These are phyloP conservation scores for Phytophthora tentaculata DNA, from an alignment of 352 stramenopile genomes.

Conservation along the genomic window DNA sequence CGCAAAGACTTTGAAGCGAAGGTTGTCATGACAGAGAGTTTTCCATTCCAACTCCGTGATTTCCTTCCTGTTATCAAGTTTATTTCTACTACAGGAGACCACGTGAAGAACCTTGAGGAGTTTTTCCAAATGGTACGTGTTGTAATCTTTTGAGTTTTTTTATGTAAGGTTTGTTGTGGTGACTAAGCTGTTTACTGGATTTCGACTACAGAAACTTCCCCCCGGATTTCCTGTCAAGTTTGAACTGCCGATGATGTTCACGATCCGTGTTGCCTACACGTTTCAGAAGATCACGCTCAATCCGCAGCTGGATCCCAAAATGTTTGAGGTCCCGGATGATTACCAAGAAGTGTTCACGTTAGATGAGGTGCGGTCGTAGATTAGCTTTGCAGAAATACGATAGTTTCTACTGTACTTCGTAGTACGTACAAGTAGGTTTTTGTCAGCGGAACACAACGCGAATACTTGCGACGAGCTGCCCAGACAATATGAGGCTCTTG, in stretches of 20 bases:
- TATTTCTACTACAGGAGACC: slow-evolving; percentile 73
- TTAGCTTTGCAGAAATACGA: background rate
- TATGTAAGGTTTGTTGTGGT: too few species aligned
- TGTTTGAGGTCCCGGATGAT: slow-evolving; percentile 63
- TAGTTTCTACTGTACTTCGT: too few species aligned
- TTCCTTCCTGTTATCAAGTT: slow-evolving; percentile 84
- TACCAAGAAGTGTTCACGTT: slow-evolving; percentile 66
- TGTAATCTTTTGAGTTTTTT: background rate
- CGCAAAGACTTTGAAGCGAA: slow-evolving; percentile 82
- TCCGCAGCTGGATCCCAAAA: slow-evolving; percentile 46
- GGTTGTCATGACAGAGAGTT: slow-evolving; percentile 77
- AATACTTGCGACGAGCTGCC: too few species aligned
- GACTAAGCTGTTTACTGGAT: too few species aligned
- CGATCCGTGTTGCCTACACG: slow-evolving; percentile 79
- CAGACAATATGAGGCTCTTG: too few species aligned
- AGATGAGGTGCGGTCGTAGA: slow-evolving; percentile 57
- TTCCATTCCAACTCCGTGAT: slow-evolving; percentile 73
- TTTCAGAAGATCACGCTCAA: slow-evolving; percentile 76
- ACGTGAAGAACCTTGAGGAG: slow-evolving; percentile 81
- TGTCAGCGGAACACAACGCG: too few species aligned
- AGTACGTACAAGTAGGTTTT: too few species aligned
- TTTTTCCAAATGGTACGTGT: slow-evolving; percentile 82
- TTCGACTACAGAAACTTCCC: slow-evolving; percentile 72
- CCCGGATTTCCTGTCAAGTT: slow-evolving; percentile 83
- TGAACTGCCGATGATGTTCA: slow-evolving; percentile 86